Base-by-base conservation (phyloP, 176 grass and related monocot genomes). In the Zoysia pacifica region DNA sequence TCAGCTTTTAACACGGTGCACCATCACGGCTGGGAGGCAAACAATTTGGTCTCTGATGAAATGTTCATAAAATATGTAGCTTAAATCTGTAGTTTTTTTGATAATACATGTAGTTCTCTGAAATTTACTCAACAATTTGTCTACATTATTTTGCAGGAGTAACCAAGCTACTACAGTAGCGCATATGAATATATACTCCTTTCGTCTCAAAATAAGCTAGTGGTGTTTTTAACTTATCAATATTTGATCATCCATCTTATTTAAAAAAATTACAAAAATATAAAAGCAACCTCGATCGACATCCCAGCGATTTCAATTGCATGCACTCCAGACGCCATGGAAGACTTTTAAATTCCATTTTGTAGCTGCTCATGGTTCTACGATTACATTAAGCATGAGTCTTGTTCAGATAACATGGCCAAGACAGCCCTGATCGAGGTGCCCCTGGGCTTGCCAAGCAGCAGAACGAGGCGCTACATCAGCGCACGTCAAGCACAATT, bases 401-500 rank as follows among this genome's bases (percentile, higher is more conserved):
- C 3, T 50, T 62, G 1, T 53, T 52, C 46, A 53, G 16, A 44
- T 45, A 16, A 58, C 12, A 69, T 49, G 9, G 12, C 11, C 65
- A 76, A 37, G 73, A 36, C 16, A 19, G 65, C 45, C 41, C 18
- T 46, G 56, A 41, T 4, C 4, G 15, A 36, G 6, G 7, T 50
- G 28, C 28, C 28, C 28, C 28, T 28, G 28, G 28, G 28, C 28
- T 28, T 28, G 28, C 28, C 28, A 28, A 74, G 4, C 56, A 48
- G 67, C 9, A 45, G 20, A 41, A 80, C 36, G 42, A 76, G 55
- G 50, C 42, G 49, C 18, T n/a, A 61, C 5, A 49, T 18, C 3
- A 60, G 70, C 75, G 62, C 78, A 75, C 52, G 48, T 11, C 66
- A 44, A 75, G 64, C 38, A 54, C 72, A 70, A 70, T 4, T 51